Percentiles rank a stretch among this genome's conserved stretches.
These are phyloP conservation scores for Fusarium cicatricum DNA, from an alignment of 2,329 filamentous ascomycete species.

Conservation along the genomic window DNA sequence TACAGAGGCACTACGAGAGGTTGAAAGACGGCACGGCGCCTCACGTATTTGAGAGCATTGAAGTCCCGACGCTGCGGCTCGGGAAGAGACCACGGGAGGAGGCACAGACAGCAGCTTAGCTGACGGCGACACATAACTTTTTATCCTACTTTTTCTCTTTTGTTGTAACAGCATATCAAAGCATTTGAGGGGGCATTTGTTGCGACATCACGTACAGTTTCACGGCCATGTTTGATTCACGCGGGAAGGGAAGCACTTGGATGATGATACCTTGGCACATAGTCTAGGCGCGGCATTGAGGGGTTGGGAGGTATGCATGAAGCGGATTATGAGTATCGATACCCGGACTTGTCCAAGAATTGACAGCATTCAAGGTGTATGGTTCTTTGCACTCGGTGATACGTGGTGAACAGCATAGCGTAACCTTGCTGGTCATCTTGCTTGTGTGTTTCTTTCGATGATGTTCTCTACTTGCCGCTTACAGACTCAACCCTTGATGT, in stretches of 20 bases:
- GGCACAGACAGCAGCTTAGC: constrained; percentile 24
- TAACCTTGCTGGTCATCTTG: too few relatives aligned
- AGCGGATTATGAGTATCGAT: constrained; percentile 33
- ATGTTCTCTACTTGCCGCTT: too few relatives aligned
- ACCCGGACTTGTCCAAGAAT: constrained; percentile 25
- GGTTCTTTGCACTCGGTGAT: too few relatives aligned
- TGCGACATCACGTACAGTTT: constrained; percentile 6
- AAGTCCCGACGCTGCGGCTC: constrained; percentile 44
- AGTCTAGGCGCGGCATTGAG: constrained; percentile 16
- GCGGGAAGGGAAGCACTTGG: constrained; percentile 5
- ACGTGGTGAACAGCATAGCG: too few relatives aligned
- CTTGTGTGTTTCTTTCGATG: too few relatives aligned
- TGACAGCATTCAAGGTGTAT: constrained; percentile 10
- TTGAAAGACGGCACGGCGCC: constrained; percentile 44
- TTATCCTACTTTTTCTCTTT: not conserved
- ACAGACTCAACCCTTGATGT: too few relatives aligned
- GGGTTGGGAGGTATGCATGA: constrained; percentile 18
- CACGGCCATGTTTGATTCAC: constrained; percentile 2
- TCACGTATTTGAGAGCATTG: constrained; percentile 35
- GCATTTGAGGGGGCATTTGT: constrained; percentile 6
- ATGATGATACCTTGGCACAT: constrained; percentile 22
- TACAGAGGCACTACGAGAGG: constrained; percentile 47
- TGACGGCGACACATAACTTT: not conserved
- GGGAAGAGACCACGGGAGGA: constrained; percentile 35
- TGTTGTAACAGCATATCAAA: constrained; percentile 7